Conservation (phyloP, 345 rosid genomes). For the Nephelium lappaceum region DNA sequence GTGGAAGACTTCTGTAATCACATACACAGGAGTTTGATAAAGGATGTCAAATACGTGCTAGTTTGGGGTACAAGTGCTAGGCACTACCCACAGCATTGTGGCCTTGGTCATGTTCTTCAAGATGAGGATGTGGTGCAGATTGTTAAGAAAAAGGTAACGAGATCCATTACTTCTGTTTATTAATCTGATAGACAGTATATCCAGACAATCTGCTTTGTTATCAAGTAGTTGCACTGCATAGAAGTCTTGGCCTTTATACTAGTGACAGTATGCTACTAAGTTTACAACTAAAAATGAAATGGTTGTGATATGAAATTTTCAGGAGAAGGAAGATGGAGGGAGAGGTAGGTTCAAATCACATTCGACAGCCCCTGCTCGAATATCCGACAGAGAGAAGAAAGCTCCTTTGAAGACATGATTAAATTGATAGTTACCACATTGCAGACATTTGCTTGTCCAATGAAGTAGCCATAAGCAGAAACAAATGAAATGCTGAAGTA, state of each 20-base stretch:
- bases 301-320: conserved; percentile 29
- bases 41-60: conserved; percentile 93
- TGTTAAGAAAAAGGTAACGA: conserved; percentile 92
- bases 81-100: conserved; percentile 97
- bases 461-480: conserved; percentile 3
- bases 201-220: not conserved
- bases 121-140: conserved; percentile 99
- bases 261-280: not conserved
- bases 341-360: conserved; percentile 98
- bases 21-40: conserved; percentile 92
- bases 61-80: conserved; percentile 96
- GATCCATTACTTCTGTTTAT: not conserved
- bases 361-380: conserved; percentile 81
- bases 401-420: conserved; percentile 87
- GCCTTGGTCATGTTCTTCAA: conserved; percentile 77
- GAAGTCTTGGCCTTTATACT: not conserved
- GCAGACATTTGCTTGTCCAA: not conserved
- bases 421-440: not conserved
- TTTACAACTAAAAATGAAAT: not conserved
- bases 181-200: conserved; percentile 6
- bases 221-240: not conserved
- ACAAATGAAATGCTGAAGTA: not conserved
- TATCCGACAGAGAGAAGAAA: conserved; percentile 95
- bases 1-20: conserved; percentile 98
- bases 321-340: conserved; percentile 95